phyloP scores from a whole-genome alignment of 495 filamentous ascomycete genomes.

The Daldinia childiae region DNA sequence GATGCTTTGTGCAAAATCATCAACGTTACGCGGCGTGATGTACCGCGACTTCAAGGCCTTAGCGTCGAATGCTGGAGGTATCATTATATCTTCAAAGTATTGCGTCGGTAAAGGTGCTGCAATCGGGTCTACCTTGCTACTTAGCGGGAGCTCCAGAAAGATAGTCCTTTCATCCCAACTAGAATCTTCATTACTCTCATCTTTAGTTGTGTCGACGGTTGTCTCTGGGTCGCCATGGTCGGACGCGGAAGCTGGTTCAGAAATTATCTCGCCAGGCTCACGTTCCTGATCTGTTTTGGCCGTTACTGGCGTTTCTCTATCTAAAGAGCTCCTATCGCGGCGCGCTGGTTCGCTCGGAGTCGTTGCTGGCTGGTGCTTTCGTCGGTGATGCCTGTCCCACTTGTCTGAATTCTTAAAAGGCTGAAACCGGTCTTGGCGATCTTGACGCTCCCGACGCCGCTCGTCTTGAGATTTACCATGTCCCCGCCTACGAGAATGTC shows the following conservation, averaged over 20 bases:
- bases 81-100: slow-evolving; percentile 56
- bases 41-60: slow-evolving; percentile 58
- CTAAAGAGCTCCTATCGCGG: slow-evolving; percentile 13
- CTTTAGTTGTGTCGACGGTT: slow-evolving; percentile 9
- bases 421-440: slow-evolving; percentile 25
- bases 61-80: slow-evolving; percentile 56
- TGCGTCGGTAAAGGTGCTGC: slow-evolving; percentile 52
- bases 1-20: slow-evolving; percentile 55
- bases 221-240: slow-evolving; percentile 19
- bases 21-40: slow-evolving; percentile 56
- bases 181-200: slow-evolving; percentile 49
- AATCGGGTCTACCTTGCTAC: slow-evolving; percentile 55
- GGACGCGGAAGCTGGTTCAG: slow-evolving; percentile 32
- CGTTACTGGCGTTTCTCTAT: slow-evolving; percentile 13
- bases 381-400: slow-evolving; percentile 27
- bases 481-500: slow-evolving; percentile 27
- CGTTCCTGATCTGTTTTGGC: slow-evolving; percentile 32
- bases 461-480: slow-evolving; percentile 27
- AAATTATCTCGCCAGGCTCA: slow-evolving; percentile 42
- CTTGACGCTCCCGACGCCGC: slow-evolving; percentile 35
- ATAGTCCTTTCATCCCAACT: slow-evolving; percentile 53
- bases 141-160: slow-evolving; percentile 45
- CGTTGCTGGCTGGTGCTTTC: slow-evolving; percentile 18
- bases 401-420: slow-evolving; percentile 40
- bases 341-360: slow-evolving; percentile 14